phyloP scores from a whole-genome alignment of 2,329 filamentous ascomycete genomes.

The Calonectria montana region DNA sequence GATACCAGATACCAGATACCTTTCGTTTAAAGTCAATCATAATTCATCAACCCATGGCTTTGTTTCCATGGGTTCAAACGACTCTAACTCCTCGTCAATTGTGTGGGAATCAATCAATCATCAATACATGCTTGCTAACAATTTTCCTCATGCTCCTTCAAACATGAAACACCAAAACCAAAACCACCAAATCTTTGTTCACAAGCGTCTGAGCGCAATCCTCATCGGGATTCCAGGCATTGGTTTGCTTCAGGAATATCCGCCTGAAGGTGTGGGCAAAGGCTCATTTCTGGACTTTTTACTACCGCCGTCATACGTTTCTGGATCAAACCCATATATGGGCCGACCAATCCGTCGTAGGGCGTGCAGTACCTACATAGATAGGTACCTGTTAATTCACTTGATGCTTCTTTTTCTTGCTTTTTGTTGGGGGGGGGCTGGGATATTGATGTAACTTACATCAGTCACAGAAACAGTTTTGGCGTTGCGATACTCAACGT shows the following conservation, averaged over 20 bases:
- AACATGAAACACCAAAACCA: neutral
- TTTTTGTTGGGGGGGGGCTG: conserved; percentile 12
- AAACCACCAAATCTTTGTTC: neutral
- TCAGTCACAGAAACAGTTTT: conserved; percentile 75
- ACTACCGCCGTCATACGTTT: conserved; percentile 41
- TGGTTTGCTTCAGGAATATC: neutral
- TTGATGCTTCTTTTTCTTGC: no score
- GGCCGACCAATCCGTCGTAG: conserved; percentile 61
- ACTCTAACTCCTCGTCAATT: neutral
- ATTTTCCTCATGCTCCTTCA: neutral
- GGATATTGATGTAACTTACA: conserved; percentile 55
- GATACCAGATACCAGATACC: conserved; percentile 31
- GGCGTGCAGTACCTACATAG: conserved; percentile 64
- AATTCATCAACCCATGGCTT: conserved; percentile 25
- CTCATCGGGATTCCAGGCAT: neutral
- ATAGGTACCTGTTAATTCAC: no score
- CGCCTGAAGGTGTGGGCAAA: neutral
- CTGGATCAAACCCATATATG: conserved; percentile 68
- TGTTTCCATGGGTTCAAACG: conserved; percentile 15
- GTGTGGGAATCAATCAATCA: neutral
- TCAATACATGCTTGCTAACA: neutral
- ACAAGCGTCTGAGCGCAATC: neutral
- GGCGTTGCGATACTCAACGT: conserved; percentile 63
- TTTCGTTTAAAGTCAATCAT: conserved; percentile 36
- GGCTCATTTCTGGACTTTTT: conserved; percentile 12